Conservation (phyloP, 106 monocot species). For the Cymbidium sinense region DNA sequence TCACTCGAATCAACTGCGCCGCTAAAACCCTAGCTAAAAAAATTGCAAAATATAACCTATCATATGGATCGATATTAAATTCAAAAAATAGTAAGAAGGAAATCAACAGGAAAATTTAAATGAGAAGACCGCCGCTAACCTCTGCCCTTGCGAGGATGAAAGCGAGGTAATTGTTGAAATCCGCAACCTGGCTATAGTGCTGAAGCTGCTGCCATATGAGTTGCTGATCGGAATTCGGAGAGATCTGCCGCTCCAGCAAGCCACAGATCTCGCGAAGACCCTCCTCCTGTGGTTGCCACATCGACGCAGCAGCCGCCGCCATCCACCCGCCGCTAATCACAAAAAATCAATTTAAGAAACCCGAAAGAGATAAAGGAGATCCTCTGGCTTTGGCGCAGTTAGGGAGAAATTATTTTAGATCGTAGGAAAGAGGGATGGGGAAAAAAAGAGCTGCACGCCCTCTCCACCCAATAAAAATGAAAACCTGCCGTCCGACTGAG, state of each 20-base stretch:
- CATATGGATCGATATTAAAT: not conserved
- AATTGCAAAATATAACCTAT: not conserved
- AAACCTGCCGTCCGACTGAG: not conserved
- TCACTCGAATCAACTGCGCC: not conserved
- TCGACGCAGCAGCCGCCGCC: constrained; percentile 24
- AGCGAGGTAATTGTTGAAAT: constrained; percentile 90
- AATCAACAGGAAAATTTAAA: not conserved
- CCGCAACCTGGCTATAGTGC: constrained; percentile 79
- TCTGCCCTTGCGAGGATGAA: constrained; percentile 80
- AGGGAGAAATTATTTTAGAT: not conserved
- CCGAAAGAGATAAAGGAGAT: not conserved
- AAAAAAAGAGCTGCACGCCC: not conserved
- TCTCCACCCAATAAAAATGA: not conserved
- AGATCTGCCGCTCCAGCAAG: constrained; percentile 84
- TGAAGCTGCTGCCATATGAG: constrained; percentile 91
- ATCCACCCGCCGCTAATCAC: constrained; percentile 1
- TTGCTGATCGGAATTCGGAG: constrained; percentile 74
- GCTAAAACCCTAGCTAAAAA: constrained; percentile 9
- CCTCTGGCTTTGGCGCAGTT: not conserved
- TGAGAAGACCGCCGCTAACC: constrained; percentile 18
- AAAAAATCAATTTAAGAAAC: not conserved
- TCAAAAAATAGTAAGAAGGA: not conserved
- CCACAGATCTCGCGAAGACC: constrained; percentile 95
- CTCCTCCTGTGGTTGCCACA: constrained; percentile 90
- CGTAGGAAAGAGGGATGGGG: not conserved